A percentile compares a stretch with the other conserved stretches of the same genome.
Evolutionary conservation across 2,329 filamentous ascomycete species (phyloP).

Genomic region (Elsinoe necatrix): DNA sequence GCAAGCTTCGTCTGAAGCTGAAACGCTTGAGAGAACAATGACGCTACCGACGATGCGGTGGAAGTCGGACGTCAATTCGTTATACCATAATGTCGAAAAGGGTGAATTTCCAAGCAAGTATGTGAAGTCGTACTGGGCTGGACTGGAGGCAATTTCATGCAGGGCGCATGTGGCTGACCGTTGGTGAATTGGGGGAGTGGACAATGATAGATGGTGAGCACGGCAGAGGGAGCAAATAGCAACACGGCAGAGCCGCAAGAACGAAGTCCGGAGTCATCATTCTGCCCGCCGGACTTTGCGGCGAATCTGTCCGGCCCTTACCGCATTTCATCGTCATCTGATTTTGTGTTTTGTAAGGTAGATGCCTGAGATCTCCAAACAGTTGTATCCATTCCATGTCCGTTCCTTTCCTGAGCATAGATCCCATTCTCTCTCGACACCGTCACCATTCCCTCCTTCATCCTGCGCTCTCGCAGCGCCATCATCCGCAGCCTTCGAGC

Average conservation of each 20-base stretch:
- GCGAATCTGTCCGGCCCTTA: constrained; percentile 1
- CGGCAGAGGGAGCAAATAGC: background rate
- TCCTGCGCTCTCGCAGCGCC: constrained; percentile 14
- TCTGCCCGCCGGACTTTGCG: constrained; percentile 3
- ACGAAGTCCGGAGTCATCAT: background rate
- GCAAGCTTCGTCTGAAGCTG: background rate
- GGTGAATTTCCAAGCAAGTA: background rate
- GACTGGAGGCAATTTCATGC: background rate
- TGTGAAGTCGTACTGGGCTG: background rate
- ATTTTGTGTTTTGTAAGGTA: background rate
- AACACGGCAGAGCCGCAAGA: background rate
- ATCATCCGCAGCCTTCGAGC: background rate
- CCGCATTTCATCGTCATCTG: constrained; percentile 11
- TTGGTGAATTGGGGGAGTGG: background rate
- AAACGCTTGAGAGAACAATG: background rate
- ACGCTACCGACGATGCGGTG: constrained; percentile 4
- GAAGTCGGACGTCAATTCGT: background rate
- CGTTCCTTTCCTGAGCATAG: background rate
- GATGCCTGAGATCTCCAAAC: constrained; percentile 8
- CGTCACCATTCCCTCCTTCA: constrained; percentile 12
- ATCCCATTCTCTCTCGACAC: background rate
- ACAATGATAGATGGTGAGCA: background rate
- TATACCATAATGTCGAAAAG: background rate
- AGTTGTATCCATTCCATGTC: background rate
- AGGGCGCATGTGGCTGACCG: constrained; percentile 8